These are phyloP conservation scores for Podaxis sp. DNA, from an alignment of 768 basidiomycete genomes.

Conservation along the genomic window DNA sequence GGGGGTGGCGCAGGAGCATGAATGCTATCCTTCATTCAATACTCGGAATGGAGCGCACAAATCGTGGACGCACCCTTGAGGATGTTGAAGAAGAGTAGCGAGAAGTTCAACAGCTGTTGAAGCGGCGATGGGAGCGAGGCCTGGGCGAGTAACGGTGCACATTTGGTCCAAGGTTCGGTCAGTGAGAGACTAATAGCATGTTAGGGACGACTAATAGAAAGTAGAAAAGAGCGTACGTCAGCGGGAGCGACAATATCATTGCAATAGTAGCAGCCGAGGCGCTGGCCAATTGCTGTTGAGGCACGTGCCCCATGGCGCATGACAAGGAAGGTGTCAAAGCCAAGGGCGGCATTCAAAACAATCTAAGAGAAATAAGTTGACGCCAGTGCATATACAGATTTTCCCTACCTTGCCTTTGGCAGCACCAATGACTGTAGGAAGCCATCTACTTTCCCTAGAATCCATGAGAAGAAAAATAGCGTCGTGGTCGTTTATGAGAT, in stretches of 20 bases:
- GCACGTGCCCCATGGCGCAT: slow-evolving; percentile 89
- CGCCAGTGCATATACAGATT: background rate
- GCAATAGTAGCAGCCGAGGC: slow-evolving; percentile 95
- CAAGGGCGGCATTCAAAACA: slow-evolving; percentile 91
- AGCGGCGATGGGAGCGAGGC: slow-evolving; percentile 88
- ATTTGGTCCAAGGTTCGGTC: slow-evolving; percentile 97
- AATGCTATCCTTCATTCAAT: slow-evolving; percentile 22
- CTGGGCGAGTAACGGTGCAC: slow-evolving; percentile 98
- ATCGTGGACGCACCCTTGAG: slow-evolving; percentile 60
- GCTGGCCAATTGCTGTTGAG: slow-evolving; percentile 29
- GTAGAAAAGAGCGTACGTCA: slow-evolving; percentile 55
- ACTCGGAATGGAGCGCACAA: background rate
- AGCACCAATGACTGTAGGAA: slow-evolving; percentile 87
- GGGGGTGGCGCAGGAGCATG: slow-evolving; percentile 73
- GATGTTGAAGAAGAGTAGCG: slow-evolving; percentile 86
- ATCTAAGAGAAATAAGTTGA: slow-evolving; percentile 47
- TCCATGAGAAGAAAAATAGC: slow-evolving; percentile 95
- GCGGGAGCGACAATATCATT: slow-evolving; percentile 97
- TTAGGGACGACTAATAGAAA: background rate
- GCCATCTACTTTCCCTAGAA: slow-evolving; percentile 95
- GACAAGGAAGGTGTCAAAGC: slow-evolving; percentile 94
- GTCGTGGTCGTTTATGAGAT: slow-evolving; percentile 83
- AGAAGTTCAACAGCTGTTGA: slow-evolving; percentile 93
- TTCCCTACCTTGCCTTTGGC: slow-evolving; percentile 75
- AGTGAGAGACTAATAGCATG: slow-evolving; percentile 47